phyloP scores from a whole-genome alignment of 805 yeast species.

The Starmera quercuum region DNA sequence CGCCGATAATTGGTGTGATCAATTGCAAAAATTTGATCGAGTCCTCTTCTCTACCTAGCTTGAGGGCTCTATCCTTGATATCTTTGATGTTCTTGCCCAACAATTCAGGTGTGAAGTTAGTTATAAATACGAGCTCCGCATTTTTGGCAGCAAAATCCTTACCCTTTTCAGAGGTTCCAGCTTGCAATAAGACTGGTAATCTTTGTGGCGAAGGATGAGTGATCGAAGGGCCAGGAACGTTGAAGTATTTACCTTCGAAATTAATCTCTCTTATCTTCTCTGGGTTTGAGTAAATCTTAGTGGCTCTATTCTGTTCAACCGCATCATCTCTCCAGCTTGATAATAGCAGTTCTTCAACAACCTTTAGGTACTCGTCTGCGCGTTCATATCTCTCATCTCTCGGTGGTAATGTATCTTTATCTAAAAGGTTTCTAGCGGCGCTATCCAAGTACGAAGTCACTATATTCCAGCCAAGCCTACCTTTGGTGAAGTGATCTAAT shows the following conservation, averaged over 20 bases:
- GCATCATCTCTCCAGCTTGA: constrained; percentile 31
- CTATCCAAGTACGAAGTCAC: constrained; percentile 31
- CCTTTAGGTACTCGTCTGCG: constrained; percentile 29
- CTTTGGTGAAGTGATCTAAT: constrained; percentile 30
- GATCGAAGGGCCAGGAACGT: constrained; percentile 28
- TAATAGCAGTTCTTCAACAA: constrained; percentile 26
- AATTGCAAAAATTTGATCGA: constrained; percentile 26
- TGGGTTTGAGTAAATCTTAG: constrained; percentile 24
- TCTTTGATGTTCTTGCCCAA: constrained; percentile 13
- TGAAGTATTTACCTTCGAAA: constrained; percentile 26
- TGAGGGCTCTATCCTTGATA: constrained; percentile 23
- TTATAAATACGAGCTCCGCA: constrained; percentile 29
- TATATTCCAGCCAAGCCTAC: constrained; percentile 34
- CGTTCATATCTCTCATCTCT: constrained; percentile 29
- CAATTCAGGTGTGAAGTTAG: constrained; percentile 22
- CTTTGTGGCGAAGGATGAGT: constrained; percentile 31
- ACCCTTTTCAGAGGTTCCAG: constrained; percentile 30
- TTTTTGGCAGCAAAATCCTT: constrained; percentile 29
- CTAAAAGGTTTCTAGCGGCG: constrained; percentile 28
- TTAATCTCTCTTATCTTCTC: constrained; percentile 25
- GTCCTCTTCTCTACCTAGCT: constrained; percentile 24
- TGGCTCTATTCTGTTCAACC: constrained; percentile 5
- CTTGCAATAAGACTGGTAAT: constrained; percentile 30
- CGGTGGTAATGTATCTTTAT: constrained; percentile 23
- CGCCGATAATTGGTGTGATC: constrained; percentile 24